Evolutionary conservation across 192 early-diverging fungal species (phyloP), one percentile per base, ranked within the genome.

Genomic region (Pilobolus umbonatus): DNA sequence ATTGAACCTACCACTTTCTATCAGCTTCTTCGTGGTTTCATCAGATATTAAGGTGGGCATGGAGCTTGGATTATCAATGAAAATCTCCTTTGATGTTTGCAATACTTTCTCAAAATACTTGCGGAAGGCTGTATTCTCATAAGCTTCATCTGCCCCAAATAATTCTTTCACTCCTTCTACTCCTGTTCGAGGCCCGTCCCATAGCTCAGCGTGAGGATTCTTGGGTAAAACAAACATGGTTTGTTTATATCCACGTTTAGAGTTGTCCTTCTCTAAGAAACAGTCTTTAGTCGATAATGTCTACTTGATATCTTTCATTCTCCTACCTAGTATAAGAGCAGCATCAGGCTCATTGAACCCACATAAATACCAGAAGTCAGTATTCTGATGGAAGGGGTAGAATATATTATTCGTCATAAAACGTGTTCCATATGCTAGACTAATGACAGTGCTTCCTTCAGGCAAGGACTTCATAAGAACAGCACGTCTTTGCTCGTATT

Each of bases 341-440:
- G 87, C 80, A 61, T 96, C 91, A 1, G 94, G 94, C 64, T 98
- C 93, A 68, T 96, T 91, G 64, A 94, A 90, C 32, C 96, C 81
- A 34, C 68, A 75, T 32, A 98, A 73, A 55, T 98, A 98, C 60
- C 82, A 84, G 64, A 96, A 84, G 59, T 98, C 88, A 6, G 94
- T 92, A 57, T 91, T 80, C 64, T 98, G 96, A 60, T 94, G 89
- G 67, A 94, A 98, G 22, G 83, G 85, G 65, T 98, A 92, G 78
- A 98, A 96, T 44, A 96, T 92, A 51, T 89, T 89, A 46, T 91
- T 85, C 55, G 93, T 88, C 67, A 87, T 81, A 69, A 92, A 98
- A 15, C 88, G 77, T 51, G 91, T 83, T 0, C 78, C 75, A 60
- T 91, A 83, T 2, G 92, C 87, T 14, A 87, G 78, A 15, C 84